Evolutionary conservation across 371 early-diverging fungal species (phyloP).

Genomic region (Capillidium rhysosporum): DNA sequence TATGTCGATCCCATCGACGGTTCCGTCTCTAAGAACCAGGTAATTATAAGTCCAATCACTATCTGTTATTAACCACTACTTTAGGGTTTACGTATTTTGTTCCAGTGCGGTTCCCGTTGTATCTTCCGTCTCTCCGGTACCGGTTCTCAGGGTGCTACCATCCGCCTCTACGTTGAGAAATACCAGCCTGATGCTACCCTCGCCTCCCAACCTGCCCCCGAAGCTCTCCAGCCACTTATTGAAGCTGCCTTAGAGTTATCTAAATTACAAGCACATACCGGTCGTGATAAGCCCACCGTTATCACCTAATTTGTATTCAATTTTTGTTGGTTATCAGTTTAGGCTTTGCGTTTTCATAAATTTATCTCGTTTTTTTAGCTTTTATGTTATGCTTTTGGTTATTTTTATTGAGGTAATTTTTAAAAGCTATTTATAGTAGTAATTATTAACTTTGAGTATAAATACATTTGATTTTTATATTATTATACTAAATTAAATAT

Average conservation of each 20-base stretch:
- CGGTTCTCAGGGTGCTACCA: slow-evolving; percentile 88
- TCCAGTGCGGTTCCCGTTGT: slow-evolving; percentile 74
- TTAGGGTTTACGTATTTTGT: slow-evolving; percentile 73
- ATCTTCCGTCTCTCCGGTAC: slow-evolving; percentile 88
- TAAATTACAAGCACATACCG: slow-evolving; percentile 60
- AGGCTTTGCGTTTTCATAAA: too few relatives aligned
- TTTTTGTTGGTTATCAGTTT: too few relatives aligned
- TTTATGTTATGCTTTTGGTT: too few relatives aligned
- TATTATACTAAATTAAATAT: too few relatives aligned
- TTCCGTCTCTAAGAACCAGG: slow-evolving; percentile 66
- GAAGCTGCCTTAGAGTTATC: slow-evolving; percentile 60
- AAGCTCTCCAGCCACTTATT: slow-evolving; percentile 74
- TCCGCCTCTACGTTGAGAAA: slow-evolving; percentile 89
- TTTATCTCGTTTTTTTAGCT: too few relatives aligned
- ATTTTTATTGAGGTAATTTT: too few relatives aligned
- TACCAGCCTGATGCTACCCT: slow-evolving; percentile 42
- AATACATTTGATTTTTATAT: too few relatives aligned
- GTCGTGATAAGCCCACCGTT: slow-evolving; percentile 82
- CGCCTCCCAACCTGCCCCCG: slow-evolving; percentile 48
- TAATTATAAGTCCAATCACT: slow-evolving; percentile 5
- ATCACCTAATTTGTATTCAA: too few relatives aligned
- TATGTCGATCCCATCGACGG: slow-evolving; percentile 89
- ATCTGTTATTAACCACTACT: neutral
- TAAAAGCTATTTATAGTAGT: too few relatives aligned
- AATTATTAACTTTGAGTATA: too few relatives aligned